Evolutionary conservation across 768 basidiomycete genomes (phyloP), one percentile per base, ranked within the genome.

Genomic region (Hemileccinum rubropunctum): DNA sequence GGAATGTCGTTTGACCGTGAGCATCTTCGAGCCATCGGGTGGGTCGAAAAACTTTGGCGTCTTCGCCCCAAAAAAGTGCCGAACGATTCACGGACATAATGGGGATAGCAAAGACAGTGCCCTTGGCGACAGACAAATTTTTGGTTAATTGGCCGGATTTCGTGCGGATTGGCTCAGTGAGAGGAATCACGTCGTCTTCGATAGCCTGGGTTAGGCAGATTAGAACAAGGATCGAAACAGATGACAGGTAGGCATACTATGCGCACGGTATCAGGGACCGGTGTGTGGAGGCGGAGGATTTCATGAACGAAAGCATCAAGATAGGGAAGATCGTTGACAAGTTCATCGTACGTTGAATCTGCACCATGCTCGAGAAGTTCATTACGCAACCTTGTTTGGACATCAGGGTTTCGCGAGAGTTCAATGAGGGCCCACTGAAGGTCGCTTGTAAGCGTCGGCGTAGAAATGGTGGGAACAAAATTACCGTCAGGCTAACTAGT

Each of bases 111-210:
- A 87, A 51, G 0, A 55, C 38, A 0, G 77, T 77, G 3, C 78
- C 82, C 51, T 76, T 76, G 18, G 72, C 68, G 21, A 86, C 64
- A 13, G 67, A 27, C 35, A 85, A 54, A 20, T 59, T 69, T 12
- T 68, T 62, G 26, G 77, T 63, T 0, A 58, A 48, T 34, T 71
- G 58, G 0, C 81, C 81, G 0, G 75, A 64, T 2, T 66, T 52
- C 0, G 77, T 77, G 17, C 59, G 63, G n/a, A 84, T 57, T 1
- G 82, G 81, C 4, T 60, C 58, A 2, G 71, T 71, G 11, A 87
- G 73, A 0, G 84, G 84, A 5, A 89, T 71, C 0, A 83, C 58
- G 49, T 83, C 80, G 56, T 86, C 83, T 52, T 76, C 68, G 1
- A 60, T 52, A 0, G 80, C 76, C 74, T 82, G 49, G 40, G 14